These are phyloP conservation scores for Sphenostylis stenocarpa DNA, from an alignment of 306 rosid species.

Conservation along the genomic window DNA sequence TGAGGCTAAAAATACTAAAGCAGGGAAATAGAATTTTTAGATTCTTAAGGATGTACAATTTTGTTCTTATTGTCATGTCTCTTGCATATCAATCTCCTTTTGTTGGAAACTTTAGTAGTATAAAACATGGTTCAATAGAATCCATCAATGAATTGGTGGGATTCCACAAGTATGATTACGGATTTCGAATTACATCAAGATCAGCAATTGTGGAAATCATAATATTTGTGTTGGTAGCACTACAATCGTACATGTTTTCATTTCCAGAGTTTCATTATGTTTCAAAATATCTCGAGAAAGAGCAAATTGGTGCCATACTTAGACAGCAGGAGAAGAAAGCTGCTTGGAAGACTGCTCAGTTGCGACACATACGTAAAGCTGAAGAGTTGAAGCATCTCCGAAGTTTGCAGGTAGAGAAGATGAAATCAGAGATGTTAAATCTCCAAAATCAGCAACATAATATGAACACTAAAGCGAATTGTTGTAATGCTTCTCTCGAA, in stretches of 20 bases:
- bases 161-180: constrained; percentile 82
- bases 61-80: constrained; percentile 74
- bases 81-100: constrained; percentile 94
- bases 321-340: constrained; percentile 85
- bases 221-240: constrained; percentile 81
- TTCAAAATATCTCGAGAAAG: constrained; percentile 82
- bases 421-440: constrained; percentile 92
- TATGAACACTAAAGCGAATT: constrained; percentile 50
- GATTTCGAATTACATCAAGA: constrained; percentile 86
- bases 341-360: constrained; percentile 82
- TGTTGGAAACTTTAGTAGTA: constrained; percentile 60
- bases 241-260: constrained; percentile 82
- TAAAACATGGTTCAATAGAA: constrained; percentile 59
- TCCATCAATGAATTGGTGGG: constrained; percentile 75
- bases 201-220: constrained; percentile 88
- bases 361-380: constrained; percentile 65
- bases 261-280: constrained; percentile 80
- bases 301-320: constrained; percentile 89
- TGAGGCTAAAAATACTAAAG: constrained; percentile 78
- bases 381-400: constrained; percentile 75
- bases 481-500: constrained; percentile 49
- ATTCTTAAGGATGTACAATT: constrained; percentile 81
- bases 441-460: constrained; percentile 70
- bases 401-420: constrained; percentile 92
- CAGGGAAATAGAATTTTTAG: constrained; percentile 77